Percentiles rank a stretch among this genome's conserved stretches.
phyloP scores from a whole-genome alignment of 2,329 filamentous ascomycete species.

The Pseudocercospora cruenta region DNA sequence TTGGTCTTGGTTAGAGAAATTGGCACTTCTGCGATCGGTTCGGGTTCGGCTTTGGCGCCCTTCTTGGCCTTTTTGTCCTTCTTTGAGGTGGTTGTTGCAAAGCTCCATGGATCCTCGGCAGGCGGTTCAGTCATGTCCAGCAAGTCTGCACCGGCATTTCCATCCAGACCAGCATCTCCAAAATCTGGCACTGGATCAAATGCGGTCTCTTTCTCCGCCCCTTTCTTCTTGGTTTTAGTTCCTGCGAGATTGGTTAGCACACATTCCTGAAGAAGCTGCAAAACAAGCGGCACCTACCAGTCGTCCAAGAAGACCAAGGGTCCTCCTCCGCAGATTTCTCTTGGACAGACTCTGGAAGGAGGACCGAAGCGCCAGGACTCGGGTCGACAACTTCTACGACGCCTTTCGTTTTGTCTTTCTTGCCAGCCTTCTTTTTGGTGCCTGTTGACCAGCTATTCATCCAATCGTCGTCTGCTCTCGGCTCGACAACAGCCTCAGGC shows the following conservation, averaged over 20 bases:
- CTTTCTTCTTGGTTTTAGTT: conserved; percentile 61
- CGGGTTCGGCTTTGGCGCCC: conserved; percentile 33
- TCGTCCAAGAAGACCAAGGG: conserved; percentile 31
- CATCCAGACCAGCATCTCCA: conserved; percentile 39
- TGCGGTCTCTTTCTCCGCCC: conserved; percentile 48
- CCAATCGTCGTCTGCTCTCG: conserved; percentile 56
- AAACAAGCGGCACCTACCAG: conserved; percentile 18
- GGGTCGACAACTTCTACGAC: conserved; percentile 44
- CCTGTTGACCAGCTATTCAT: conserved; percentile 58
- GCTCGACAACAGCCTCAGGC: conserved; percentile 56
- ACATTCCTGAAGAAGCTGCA: conserved; percentile 6
- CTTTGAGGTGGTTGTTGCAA: conserved; percentile 40
- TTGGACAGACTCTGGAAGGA: conserved; percentile 47
- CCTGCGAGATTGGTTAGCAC: conserved; percentile 38
- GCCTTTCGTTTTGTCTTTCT: conserved; percentile 47
- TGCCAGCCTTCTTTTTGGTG: conserved; percentile 58
- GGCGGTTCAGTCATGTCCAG: conserved; percentile 28
- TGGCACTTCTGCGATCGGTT: conserved; percentile 33
- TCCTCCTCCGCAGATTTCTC: conserved; percentile 43
- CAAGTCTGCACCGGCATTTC: conserved; percentile 23
- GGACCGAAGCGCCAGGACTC: conserved; percentile 41
- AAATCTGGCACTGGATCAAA: conserved; percentile 21
- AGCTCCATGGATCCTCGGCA: conserved; percentile 36
- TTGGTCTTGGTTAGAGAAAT: conserved; percentile 39
- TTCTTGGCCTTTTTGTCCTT: conserved; percentile 43